Evolutionary conservation across 257 asterid genomes (phyloP), one percentile per base, ranked within the genome.

Genomic region (Asclepias syriaca): DNA sequence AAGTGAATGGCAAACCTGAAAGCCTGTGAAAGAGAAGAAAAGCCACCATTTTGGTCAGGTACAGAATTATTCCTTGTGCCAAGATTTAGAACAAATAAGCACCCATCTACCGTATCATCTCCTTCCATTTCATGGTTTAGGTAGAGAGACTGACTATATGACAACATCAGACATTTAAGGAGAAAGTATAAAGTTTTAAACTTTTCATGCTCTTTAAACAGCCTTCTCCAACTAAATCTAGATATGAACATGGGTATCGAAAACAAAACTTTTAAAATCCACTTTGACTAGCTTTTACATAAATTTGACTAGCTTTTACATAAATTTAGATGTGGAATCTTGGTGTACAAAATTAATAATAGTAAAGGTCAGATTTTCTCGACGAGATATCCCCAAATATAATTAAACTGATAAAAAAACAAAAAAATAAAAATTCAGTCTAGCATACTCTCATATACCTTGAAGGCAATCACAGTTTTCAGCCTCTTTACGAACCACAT

Each of bases 401-500:
- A 22, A 40, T 12, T 46, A 8, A 50, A 46, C 22, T 2, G 27
- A 43, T 43, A 43, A 68, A 13, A n/a, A n/a, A n/a, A n/a, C n/a
- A n/a, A n/a, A n/a, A n/a, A n/a, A n/a, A n/a, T n/a, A n/a, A n/a
- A n/a, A n/a, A n/a, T 21, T 12, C 18, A 54, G 11, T 54, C 59
- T 54, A 5, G 11, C 24, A 8, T 34, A 34, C 39, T 34, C 13
- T 22, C 1, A 1, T 21, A 22, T 68, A 68, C 93, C 90, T 87
- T 85, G 93, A 67, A 85, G 80, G 72, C 90, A 87, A 32, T 87
- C 93, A 74, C 90, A 85, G 24, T 87, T 85, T 82, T 85, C 93
- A 27, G 93, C 93, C 71, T 87, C 93, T 65, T 87, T 87, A 75
- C 93, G 74, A 4, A 87, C 93, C 65, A 85, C 90, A 80, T 87